Evolutionary conservation across 83 land plant species (phyloP).

Genomic region (Thuja plicata): DNA sequence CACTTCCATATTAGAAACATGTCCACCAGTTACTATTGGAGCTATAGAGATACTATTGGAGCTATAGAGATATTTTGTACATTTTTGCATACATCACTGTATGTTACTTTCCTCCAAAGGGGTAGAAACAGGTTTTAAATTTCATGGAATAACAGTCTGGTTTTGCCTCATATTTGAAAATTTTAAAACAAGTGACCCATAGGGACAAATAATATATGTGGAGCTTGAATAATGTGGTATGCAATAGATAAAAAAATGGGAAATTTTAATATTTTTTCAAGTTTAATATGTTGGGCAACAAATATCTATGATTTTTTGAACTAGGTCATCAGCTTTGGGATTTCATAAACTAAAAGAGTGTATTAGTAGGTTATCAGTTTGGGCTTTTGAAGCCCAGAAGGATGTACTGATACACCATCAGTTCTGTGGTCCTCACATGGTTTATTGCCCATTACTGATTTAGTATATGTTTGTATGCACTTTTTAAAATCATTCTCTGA

Average conservation of each 20-base stretch:
- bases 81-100: slow-evolving; percentile 2
- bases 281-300: too few relatives aligned
- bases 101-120: neutral
- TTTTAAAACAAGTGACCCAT: too few relatives aligned
- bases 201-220: too few relatives aligned
- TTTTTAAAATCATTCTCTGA: neutral
- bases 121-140: neutral
- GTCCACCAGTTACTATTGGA: neutral
- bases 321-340: neutral
- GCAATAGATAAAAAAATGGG: too few relatives aligned
- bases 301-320: neutral
- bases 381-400: neutral
- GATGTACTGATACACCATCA: neutral
- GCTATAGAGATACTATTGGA: neutral
- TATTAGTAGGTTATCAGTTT: neutral
- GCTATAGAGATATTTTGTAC: slow-evolving; percentile 11
- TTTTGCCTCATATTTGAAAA: slow-evolving; percentile 14
- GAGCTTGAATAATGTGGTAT: too few relatives aligned
- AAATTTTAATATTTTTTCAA: too few relatives aligned
- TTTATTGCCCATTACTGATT: neutral
- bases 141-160: neutral
- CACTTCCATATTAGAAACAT: neutral
- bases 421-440: neutral
- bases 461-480: neutral
- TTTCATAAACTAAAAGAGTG: neutral